Evolutionary conservation across 2,329 filamentous ascomycete species (phyloP).

Genomic region (Uncinocarpus reesii): DNA sequence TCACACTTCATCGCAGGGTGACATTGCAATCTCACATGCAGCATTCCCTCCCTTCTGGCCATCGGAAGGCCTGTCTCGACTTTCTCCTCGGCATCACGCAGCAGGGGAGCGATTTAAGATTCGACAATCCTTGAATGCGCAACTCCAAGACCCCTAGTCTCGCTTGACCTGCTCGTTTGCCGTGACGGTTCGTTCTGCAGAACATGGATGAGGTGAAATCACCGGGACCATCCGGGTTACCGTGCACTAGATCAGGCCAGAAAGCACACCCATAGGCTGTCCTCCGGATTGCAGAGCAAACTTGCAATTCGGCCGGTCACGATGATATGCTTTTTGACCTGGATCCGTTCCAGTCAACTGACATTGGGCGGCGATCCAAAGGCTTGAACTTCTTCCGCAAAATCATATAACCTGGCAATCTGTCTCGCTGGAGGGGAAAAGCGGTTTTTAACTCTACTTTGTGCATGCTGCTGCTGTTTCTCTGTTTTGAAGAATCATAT

Average conservation of each 20-base stretch:
- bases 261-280: neutral
- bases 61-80: no score
- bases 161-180: neutral
- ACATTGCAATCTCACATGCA: neutral
- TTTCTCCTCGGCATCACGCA: neutral
- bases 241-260: neutral
- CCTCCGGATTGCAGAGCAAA: no score
- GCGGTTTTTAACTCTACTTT: neutral
- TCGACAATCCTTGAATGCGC: neutral
- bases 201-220: neutral
- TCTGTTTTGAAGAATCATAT: neutral
- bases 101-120: neutral
- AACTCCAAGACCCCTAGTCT: no score
- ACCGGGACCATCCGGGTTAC: slow-evolving; percentile 1
- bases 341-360: neutral
- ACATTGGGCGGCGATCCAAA: neutral
- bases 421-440: neutral
- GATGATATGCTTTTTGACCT: neutral
- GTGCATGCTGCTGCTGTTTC: neutral
- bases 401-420: neutral
- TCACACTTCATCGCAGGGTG: neutral
- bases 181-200: neutral
- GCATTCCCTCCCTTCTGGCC: no score
- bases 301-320: no score
- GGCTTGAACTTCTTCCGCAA: neutral